Evolutionary conservation across 306 rosid genomes (phyloP).

Genomic region (Astragalus membranaceus): DNA sequence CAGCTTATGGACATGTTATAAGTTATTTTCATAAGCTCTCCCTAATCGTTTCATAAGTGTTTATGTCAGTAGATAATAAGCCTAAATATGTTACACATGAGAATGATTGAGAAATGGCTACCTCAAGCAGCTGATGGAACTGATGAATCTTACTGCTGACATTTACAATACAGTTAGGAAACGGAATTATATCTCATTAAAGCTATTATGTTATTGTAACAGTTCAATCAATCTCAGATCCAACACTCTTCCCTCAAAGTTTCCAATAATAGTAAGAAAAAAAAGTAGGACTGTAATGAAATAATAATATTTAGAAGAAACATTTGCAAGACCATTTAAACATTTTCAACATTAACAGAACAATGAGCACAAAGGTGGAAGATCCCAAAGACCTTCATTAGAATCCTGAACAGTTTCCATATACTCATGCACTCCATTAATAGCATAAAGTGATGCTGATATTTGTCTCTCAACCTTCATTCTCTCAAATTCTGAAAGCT

Average conservation of each 20-base stretch:
- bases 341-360: slow-evolving; percentile 34
- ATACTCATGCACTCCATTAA: slow-evolving; percentile 88
- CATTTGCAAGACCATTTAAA: slow-evolving; percentile 5
- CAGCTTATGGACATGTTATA: no score
- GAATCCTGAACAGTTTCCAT: slow-evolving; percentile 77
- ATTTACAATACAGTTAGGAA: background rate
- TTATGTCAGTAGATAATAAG: no score
- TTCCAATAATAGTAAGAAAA: background rate
- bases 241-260: slow-evolving; percentile 14
- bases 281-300: background rate
- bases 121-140: slow-evolving; percentile 8
- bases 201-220: slow-evolving; percentile 10
- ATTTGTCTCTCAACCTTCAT: slow-evolving; percentile 91
- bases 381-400: slow-evolving; percentile 71
- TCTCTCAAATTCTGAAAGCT: slow-evolving; percentile 65
- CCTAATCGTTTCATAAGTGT: no score
- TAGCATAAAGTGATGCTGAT: slow-evolving; percentile 84
- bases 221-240: slow-evolving; percentile 19
- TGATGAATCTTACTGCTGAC: slow-evolving; percentile 18
- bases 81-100: no score
- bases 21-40: no score
- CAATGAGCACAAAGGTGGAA: slow-evolving; percentile 72
- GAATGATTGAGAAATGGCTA: background rate
- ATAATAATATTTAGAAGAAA: background rate
- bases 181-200: slow-evolving; percentile 9